Base-by-base conservation (phyloP, 2,329 filamentous ascomycete species). In the Penicillium thymicola region DNA sequence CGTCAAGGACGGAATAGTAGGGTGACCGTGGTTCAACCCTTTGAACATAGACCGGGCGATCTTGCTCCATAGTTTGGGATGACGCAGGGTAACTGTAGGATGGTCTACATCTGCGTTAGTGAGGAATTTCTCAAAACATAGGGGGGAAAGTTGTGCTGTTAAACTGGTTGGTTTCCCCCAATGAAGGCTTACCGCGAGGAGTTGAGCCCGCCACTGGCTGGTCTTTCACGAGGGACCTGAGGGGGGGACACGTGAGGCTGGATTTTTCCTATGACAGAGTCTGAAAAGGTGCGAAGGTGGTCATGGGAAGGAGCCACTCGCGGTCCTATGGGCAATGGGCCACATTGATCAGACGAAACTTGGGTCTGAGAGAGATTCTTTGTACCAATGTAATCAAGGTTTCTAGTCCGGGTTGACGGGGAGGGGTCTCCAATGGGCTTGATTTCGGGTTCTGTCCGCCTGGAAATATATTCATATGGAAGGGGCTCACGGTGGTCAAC, bases 401-500 rank as follows among this genome's bases (percentile, higher is more conserved):
- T 44, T 37, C 58, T 59, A 23, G 53, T 21, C 52, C 59, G 48
- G 28, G 42, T 50, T 6, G 62, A 43, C 41, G 57, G 67, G 34
- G 27, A 46, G 45, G 40, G 46, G 57, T 65, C 65, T 58, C 51
- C 56, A 47, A 51, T 44, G 32, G 58, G 58, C 32, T 23, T 58
- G 21, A 55, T 37, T 34, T 64, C 65, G 32, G 55, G 45, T 45
- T 50, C 61, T 45, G 55, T 16, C 13, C 55, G 65, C 23, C 58
- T 66, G 16, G 55, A 34, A n/a, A 54, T 48, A 38, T 65, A 63
- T 30, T 65, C 65, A 50, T 60, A 46, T 30, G 62, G 60, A 38
- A 58, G 52, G 42, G 61, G 56, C 23, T 69, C 69, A 38, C 63
- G 65, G 28, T 65, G 56, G 50, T 69, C 68, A 64, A 75, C 59